phyloP scores from a whole-genome alignment of 169 alveolate species.

The Cryptosporidium parvum region DNA sequence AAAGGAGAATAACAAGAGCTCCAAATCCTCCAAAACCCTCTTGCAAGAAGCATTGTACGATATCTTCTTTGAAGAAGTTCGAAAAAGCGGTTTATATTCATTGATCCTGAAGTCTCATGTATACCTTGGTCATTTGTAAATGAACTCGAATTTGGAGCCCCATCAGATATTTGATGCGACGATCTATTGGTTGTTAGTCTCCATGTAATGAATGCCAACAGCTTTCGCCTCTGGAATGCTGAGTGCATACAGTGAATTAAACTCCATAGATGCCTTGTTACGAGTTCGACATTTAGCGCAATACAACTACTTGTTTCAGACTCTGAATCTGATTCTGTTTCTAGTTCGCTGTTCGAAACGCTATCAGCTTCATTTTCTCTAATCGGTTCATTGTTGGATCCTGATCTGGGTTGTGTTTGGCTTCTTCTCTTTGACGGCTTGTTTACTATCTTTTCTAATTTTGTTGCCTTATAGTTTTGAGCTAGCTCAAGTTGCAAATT shows the following conservation, averaged over 20 bases:
- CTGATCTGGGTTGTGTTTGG: slow-evolving; percentile 43
- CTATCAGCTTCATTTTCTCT: slow-evolving; percentile 44
- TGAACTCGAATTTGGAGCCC: slow-evolving; percentile 45
- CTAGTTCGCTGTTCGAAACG: slow-evolving; percentile 50
- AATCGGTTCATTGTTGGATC: slow-evolving; percentile 6
- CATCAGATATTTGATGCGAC: slow-evolving; percentile 56
- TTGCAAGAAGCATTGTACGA: slow-evolving; percentile 50
- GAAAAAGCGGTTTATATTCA: slow-evolving; percentile 44
- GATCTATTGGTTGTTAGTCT: slow-evolving; percentile 22
- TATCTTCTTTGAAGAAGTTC: slow-evolving; percentile 70
- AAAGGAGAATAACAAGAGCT: slow-evolving; percentile 70
- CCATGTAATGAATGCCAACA: slow-evolving; percentile 62
- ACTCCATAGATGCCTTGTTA: slow-evolving; percentile 68
- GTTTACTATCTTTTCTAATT: slow-evolving; percentile 37
- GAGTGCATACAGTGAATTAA: slow-evolving; percentile 48
- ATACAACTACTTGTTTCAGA: slow-evolving; percentile 73
- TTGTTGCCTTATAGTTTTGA: slow-evolving; percentile 60
- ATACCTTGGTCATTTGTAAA: slow-evolving; percentile 42
- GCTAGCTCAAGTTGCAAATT: slow-evolving; percentile 73
- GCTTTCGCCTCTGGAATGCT: slow-evolving; percentile 67
- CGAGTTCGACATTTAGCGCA: slow-evolving; percentile 72
- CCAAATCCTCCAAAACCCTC: slow-evolving; percentile 77
- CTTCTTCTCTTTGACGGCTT: slow-evolving; percentile 33
- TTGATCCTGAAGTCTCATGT: slow-evolving; percentile 44
- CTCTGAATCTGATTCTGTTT: slow-evolving; percentile 67